A percentile compares a stretch with the other conserved stretches of the same genome.
phyloP scores from a whole-genome alignment of 1,284 basidiomycete species.

The Paramarasmius palmivorus region DNA sequence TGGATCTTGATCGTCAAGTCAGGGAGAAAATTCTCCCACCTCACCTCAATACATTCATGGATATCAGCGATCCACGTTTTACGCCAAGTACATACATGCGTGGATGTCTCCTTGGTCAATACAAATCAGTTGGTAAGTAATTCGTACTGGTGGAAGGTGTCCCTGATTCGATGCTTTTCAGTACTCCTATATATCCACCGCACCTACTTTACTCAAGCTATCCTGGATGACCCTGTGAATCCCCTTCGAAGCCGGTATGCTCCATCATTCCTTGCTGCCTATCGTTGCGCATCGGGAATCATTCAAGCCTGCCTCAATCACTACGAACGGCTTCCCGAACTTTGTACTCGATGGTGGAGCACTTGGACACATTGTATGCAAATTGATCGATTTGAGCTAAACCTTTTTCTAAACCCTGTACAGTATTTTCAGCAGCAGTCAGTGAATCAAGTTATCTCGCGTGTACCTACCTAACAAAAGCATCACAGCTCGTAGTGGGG shows the following conservation, averaged over 20 bases:
- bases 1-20: slow-evolving; percentile 59
- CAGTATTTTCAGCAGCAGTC: slow-evolving; percentile 57
- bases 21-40: slow-evolving; percentile 52
- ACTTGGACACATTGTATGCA: slow-evolving; percentile 52
- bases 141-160: too few relatives aligned
- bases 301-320: slow-evolving; percentile 53
- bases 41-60: slow-evolving; percentile 51
- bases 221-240: slow-evolving; percentile 60
- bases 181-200: slow-evolving; percentile 58
- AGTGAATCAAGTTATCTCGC: slow-evolving; percentile 15
- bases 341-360: slow-evolving; percentile 54
- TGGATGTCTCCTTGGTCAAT: slow-evolving; percentile 50
- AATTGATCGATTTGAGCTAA: neutral
- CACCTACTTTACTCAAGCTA: slow-evolving; percentile 62
- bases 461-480: neutral
- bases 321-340: slow-evolving; percentile 52
- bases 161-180: too few relatives aligned
- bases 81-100: slow-evolving; percentile 52
- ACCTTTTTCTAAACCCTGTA: neutral
- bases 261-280: slow-evolving; percentile 63
- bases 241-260: slow-evolving; percentile 63
- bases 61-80: slow-evolving; percentile 43
- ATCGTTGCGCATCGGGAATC: slow-evolving; percentile 58
- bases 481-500: slow-evolving; percentile 52
- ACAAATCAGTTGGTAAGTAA: slow-evolving; percentile 45